phyloP scores from a whole-genome alignment of 2,329 filamentous ascomycete genomes.

The Hysterium pulicare region DNA sequence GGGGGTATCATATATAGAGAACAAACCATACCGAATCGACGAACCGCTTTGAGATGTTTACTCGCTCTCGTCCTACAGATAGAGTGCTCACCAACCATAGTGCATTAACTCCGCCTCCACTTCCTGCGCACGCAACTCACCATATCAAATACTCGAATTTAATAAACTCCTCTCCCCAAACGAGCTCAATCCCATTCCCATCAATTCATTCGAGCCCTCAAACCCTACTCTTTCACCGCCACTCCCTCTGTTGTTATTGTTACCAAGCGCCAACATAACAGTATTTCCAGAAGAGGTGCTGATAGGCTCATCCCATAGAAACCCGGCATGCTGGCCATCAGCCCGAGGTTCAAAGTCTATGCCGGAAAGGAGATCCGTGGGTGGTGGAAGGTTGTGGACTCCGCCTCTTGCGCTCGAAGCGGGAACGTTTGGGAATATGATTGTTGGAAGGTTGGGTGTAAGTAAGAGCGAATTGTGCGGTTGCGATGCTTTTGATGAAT shows the following conservation, averaged over 20 bases:
- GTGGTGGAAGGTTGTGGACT: constrained; percentile 30
- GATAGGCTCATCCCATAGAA: constrained; percentile 11
- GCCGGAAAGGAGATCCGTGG: constrained; percentile 29
- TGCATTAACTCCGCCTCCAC: too few relatives aligned
- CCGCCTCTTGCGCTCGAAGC: constrained; percentile 21
- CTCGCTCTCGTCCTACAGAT: too few relatives aligned
- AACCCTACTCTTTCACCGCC: neutral
- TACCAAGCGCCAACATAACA: too few relatives aligned
- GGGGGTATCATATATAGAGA: neutral
- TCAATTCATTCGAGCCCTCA: constrained; percentile 3
- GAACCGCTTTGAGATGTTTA: too few relatives aligned
- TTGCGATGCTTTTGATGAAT: constrained; percentile 6
- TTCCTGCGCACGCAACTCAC: too few relatives aligned
- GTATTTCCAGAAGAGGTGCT: too few relatives aligned
- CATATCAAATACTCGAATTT: constrained; percentile 10
- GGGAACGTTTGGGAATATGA: constrained; percentile 30
- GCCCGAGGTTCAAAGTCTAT: constrained; percentile 15
- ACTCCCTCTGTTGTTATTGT: too few relatives aligned
- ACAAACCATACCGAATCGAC: too few relatives aligned
- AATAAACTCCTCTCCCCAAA: constrained; percentile 10
- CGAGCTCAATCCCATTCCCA: too few relatives aligned
- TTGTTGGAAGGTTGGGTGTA: constrained; percentile 28
- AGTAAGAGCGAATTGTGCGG: constrained; percentile 12
- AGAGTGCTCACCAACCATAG: too few relatives aligned
- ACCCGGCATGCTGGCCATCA: constrained; percentile 2